Conservation (phyloP, 352 stramenopile species). For the Globisporangium radiosum region DNA sequence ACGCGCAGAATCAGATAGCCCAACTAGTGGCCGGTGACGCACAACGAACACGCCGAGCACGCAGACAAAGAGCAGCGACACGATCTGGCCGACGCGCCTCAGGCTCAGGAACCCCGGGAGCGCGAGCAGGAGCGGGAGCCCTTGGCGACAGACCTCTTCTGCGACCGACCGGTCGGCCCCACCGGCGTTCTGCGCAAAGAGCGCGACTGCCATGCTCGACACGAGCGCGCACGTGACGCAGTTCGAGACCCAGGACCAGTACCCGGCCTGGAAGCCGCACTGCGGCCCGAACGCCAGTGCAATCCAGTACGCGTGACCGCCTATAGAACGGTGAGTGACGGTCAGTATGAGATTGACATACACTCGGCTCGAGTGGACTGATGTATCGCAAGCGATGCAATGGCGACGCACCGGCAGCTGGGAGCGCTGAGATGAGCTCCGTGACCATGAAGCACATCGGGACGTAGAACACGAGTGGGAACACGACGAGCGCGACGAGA, state of each 20-base stretch:
- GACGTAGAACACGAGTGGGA: conserved; percentile 40
- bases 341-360: too few species aligned
- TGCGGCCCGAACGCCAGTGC: conserved; percentile 53
- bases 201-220: conserved; percentile 34
- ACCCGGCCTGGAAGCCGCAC: conserved; percentile 71
- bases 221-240: conserved; percentile 73
- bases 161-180: conserved; percentile 18
- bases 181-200: conserved; percentile 16
- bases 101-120: conserved; percentile 41
- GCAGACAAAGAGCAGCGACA: conserved; percentile 22
- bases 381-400: too few species aligned
- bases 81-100: conserved; percentile 26
- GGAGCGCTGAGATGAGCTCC: conserved; percentile 42
- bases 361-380: too few species aligned
- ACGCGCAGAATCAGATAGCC: background rate
- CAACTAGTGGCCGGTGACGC: conserved; percentile 6
- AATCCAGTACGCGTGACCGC: conserved; percentile 64
- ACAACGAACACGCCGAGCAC: conserved; percentile 33
- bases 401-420: conserved; percentile 14
- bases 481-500: conserved; percentile 26
- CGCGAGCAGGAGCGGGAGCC: conserved; percentile 43
- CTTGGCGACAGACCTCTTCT: conserved; percentile 37
- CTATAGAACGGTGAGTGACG: conserved; percentile 4
- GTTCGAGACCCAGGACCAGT: conserved; percentile 80
- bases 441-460: conserved; percentile 40